Evolutionary conservation across 768 basidiomycete species (phyloP).

Genomic region (Nevesoporus exiguus): DNA sequence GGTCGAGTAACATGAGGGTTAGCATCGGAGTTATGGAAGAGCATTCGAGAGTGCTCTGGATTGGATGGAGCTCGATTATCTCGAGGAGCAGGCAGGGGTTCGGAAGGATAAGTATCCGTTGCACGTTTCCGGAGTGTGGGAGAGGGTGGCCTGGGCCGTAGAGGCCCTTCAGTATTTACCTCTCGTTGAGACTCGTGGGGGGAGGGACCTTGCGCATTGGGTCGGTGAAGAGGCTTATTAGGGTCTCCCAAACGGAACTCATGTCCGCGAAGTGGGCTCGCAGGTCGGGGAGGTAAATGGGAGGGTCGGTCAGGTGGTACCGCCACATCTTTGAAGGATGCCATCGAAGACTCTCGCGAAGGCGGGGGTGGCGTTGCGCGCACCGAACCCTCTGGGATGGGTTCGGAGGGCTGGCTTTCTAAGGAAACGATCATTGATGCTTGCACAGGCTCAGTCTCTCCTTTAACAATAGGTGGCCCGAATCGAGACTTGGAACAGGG

Average conservation of each 20-base stretch:
- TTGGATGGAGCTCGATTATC: conserved; percentile 6
- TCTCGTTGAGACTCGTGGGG: conserved; percentile 2
- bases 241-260: conserved; percentile 9
- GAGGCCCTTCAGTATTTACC: neutral
- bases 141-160: conserved; percentile 3
- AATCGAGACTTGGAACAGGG: conserved; percentile 27
- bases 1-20: conserved; percentile 4
- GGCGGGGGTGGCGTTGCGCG: conserved; percentile 28
- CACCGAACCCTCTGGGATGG: conserved; percentile 11
- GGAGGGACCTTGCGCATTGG: neutral
- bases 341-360: conserved; percentile 30
- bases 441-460: conserved; percentile 7
- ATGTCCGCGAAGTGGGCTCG: conserved; percentile 15
- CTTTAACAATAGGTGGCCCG: conserved; percentile 29
- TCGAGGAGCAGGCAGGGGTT: conserved; percentile 5
- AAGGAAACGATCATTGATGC: conserved; percentile 9
- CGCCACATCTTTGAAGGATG: conserved; percentile 12
- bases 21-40: conserved; percentile 8
- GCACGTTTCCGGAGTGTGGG: conserved; percentile 9
- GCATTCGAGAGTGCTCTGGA: conserved; percentile 9
- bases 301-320: conserved; percentile 4
- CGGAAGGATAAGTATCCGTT: conserved; percentile 6
- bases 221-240: neutral
- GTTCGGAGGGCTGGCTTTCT: conserved; percentile 17
- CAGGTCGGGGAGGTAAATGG: conserved; percentile 24